Evolutionary conservation across 345 rosid genomes (phyloP).

Genomic region (Barbarea vulgaris): DNA sequence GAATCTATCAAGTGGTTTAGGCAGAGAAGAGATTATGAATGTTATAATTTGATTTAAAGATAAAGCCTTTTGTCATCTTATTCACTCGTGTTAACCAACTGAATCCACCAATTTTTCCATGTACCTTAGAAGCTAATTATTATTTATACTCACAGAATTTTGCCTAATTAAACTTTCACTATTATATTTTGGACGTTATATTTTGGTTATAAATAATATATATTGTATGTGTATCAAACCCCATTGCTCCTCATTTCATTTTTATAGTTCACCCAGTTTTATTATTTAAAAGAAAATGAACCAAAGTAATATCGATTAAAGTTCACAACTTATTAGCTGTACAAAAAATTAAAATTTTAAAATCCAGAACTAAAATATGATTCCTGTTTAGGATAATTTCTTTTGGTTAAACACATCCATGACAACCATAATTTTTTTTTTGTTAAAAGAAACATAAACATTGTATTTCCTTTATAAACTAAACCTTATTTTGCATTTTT

Average conservation of each 20-base stretch:
- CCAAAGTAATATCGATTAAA: neutral
- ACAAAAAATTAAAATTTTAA: no score
- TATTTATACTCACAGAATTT: neutral
- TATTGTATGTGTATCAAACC: neutral
- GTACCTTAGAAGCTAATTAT: neutral
- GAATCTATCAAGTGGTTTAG: slow-evolving; percentile 34
- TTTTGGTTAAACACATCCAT: neutral
- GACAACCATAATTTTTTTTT: neutral
- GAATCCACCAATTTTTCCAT: slow-evolving; percentile 6
- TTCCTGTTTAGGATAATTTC: neutral
- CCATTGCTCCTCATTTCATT: neutral
- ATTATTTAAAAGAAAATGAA: neutral
- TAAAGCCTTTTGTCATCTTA: slow-evolving; percentile 10
- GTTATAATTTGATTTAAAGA: neutral
- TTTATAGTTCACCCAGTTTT: neutral
- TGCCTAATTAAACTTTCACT: neutral
- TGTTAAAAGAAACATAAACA: neutral
- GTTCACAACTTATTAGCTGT: no score
- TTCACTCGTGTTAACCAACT: slow-evolving; percentile 3
- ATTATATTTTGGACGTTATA: neutral
- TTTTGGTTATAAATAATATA: neutral
- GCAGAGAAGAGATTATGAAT: slow-evolving; percentile 8
- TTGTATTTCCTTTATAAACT: neutral
- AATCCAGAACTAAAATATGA: no score
- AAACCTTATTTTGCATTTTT: neutral